Evolutionary conservation across 2,329 filamentous ascomycete genomes (phyloP).

Genomic region (Exophiala oligosperma): DNA sequence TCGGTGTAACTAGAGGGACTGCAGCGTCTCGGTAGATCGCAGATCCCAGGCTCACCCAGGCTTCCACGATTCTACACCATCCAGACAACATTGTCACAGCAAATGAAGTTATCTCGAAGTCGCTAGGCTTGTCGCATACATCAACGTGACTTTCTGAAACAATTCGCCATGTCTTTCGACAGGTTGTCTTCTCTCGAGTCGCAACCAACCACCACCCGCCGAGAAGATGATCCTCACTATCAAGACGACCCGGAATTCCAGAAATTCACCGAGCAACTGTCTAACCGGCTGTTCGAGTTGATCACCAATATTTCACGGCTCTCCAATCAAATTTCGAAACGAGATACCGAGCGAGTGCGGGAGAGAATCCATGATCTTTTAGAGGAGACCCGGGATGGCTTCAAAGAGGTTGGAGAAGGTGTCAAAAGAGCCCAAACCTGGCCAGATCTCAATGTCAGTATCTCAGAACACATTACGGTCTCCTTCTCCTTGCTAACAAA

Average conservation of each 20-base stretch:
- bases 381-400: conserved; percentile 80
- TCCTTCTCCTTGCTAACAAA: conserved; percentile 8
- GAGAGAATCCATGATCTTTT: conserved; percentile 87
- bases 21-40: background rate
- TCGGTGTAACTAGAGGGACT: background rate
- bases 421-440: conserved; percentile 88
- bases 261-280: conserved; percentile 76
- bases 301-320: conserved; percentile 85
- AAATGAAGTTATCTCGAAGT: too few relatives aligned
- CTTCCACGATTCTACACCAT: conserved; percentile 1
- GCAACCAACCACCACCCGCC: conserved; percentile 66
- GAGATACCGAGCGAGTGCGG: conserved; percentile 85
- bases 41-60: background rate
- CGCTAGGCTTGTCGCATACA: background rate
- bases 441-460: conserved; percentile 75
- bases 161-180: conserved; percentile 78
- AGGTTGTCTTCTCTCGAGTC: conserved; percentile 82
- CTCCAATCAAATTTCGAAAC: conserved; percentile 79
- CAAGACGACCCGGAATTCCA: conserved; percentile 92
- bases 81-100: background rate
- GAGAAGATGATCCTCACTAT: conserved; percentile 72
- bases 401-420: conserved; percentile 89
- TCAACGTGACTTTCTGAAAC: background rate
- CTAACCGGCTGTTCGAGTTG: conserved; percentile 84
- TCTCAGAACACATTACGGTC: background rate